Evolutionary conservation across 73 alveolate species (phyloP), one percentile per base, ranked within the genome.

Genomic region (Durusdinium trenchii): DNA sequence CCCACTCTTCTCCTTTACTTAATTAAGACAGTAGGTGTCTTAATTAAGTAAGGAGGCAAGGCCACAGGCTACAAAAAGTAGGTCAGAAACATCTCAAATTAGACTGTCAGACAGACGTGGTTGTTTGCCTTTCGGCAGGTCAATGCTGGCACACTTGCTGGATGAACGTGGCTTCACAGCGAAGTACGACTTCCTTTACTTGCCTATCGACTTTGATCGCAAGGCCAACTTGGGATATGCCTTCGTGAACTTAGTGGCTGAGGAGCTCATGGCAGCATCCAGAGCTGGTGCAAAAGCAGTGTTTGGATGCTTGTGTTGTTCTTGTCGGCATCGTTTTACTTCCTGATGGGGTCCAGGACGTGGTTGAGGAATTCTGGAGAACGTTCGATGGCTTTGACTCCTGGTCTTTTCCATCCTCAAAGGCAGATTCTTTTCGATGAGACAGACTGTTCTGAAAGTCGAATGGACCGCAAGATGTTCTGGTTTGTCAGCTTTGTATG

Each of bases 161-260:
- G 93, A 93, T 20, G 64, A 62, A 40, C 92, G 45, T 26, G 99
- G 89, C 91, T 93, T 93, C 67, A 32, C 50, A 9, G 93, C 83
- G 90, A 43, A 93, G 51, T 93, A 93, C 54, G 99, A 93, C 71
- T 93, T 93, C 92, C 54, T 93, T 40, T 93, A 93, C 93, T 43
- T 93, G 62, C 99, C 99, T 20, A 93, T 93, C 35, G 99, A 93
- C 92, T 93, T 93, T 51, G 51, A 62, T 26, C 99, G 92, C 52
- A 93, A 76, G 83, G 99, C 92, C 67, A 93, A 93, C 83, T 36
- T 93, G 84, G 99, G 99, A 47, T 93, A 93, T 43, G 99, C 99
- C 81, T 93, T 93, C 92, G 93, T 93, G 7, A 93, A 93, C 84
- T 79, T 76, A 14, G 79, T 76, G 30, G 64, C 20, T 32, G 69